Evolutionary conservation across 2,329 filamentous ascomycete genomes (phyloP), one percentile per base, ranked within the genome.

Genomic region (Aspergillus sergii): DNA sequence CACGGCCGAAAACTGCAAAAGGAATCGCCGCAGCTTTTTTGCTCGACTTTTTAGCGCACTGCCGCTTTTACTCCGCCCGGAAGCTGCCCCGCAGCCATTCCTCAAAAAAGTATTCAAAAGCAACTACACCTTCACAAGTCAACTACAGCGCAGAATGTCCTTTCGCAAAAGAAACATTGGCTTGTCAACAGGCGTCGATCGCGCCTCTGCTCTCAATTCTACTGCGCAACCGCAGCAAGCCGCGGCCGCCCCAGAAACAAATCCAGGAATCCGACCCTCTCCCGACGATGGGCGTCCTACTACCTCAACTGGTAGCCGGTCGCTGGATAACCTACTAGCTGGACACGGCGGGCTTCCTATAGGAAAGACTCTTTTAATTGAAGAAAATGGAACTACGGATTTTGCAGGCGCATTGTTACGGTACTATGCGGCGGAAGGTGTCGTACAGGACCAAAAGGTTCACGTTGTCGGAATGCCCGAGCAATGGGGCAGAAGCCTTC

Each of bases 301-400:
- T 9, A 98, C 91, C 2, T 99, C 95, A 0, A 98, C 95, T 0
- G 95, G 95, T 26, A 94, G 93, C 0, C 85, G 88, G 4, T 96
- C 93, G 21, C 82, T 99, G 46, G 95, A 99, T 73, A 87, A 88
- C 63, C 83, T 97, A 21, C 83, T 99, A 1, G 93, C 93, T 46
- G 93, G 94, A 0, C 94, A 98, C 80, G 87, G 89, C 5, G 95
- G 95, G 0, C 82, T 98, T 5, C 88, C 92, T 0, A 83, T 98
- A 8, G 95, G 95, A 0, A 92, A 88, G 21, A 91, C 89, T 0
- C 74, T 98, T 1, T 80, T 99, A 6, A 82, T 97, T 36, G 92
- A 94, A 74, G 95, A 99, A 73, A 90, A 89, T 62, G 94, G 94
- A 0, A 97, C 94, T 0, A 99, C 95, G 0, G 95, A 99, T 76